phyloP scores from a whole-genome alignment of 2,329 filamentous ascomycete genomes.

The Phyllosticta paracitricarpa region DNA sequence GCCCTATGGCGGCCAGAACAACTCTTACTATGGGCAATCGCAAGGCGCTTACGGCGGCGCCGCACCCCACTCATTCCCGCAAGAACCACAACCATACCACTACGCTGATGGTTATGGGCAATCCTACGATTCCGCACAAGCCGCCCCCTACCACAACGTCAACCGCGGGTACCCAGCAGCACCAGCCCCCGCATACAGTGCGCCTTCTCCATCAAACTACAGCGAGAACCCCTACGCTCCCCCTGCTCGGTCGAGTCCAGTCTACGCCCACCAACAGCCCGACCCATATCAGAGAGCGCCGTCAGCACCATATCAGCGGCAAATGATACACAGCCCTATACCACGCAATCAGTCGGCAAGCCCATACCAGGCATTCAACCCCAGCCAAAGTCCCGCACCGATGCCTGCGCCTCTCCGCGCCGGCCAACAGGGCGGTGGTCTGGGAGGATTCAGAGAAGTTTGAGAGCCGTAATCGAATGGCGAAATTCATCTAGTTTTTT shows the following conservation, averaged over 20 bases:
- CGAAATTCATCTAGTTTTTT: neutral
- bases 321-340: conserved; percentile 6
- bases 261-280: conserved; percentile 2
- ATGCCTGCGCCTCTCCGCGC: neutral
- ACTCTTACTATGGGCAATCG: neutral
- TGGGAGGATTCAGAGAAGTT: neutral
- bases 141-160: neutral
- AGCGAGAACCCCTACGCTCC: conserved; percentile 5
- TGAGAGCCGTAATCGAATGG: neutral
- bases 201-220: conserved; percentile 13
- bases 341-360: conserved; percentile 11
- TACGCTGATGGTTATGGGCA: conserved; percentile 1
- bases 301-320: neutral
- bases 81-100: conserved; percentile 5
- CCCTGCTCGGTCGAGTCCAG: neutral
- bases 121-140: neutral
- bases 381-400: neutral
- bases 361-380: conserved; percentile 4
- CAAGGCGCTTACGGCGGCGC: neutral
- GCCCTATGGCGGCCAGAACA: neutral
- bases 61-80: neutral
- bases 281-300: neutral
- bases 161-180: conserved; percentile 4
- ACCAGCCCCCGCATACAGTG: conserved; percentile 10
- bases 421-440: neutral